These are phyloP conservation scores for Coemansia sp. DNA, from an alignment of 192 early-diverging fungal species.

Conservation along the genomic window DNA sequence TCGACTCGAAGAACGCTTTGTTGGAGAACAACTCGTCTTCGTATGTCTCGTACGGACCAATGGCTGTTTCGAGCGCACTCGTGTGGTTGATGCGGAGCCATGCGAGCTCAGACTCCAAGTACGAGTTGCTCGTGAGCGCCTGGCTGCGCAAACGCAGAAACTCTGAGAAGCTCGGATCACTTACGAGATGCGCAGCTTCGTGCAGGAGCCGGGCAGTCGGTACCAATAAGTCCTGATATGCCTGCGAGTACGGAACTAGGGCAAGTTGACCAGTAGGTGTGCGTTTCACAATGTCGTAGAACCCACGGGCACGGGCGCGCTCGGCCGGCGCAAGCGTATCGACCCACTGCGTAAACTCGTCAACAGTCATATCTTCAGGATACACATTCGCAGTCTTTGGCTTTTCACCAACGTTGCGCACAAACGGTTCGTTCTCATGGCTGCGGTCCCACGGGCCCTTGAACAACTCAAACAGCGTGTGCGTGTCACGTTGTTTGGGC, in stretches of 20 bases:
- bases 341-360: slow-evolving; percentile 63
- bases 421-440: slow-evolving; percentile 58
- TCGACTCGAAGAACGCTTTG: slow-evolving; percentile 70
- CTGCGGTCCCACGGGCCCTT: slow-evolving; percentile 68
- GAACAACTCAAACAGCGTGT: slow-evolving; percentile 62
- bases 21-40: slow-evolving; percentile 64
- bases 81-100: slow-evolving; percentile 68
- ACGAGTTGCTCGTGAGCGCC: slow-evolving; percentile 63
- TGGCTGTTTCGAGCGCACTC: slow-evolving; percentile 65
- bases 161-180: slow-evolving; percentile 55
- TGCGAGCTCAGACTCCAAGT: slow-evolving; percentile 65
- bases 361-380: slow-evolving; percentile 66
- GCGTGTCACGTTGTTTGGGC: slow-evolving; percentile 32
- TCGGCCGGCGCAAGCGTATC: slow-evolving; percentile 49
- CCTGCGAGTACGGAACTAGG: slow-evolving; percentile 57
- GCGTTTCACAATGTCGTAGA: slow-evolving; percentile 62
- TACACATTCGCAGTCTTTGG: slow-evolving; percentile 69
- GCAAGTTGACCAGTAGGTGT: background rate
- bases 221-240: slow-evolving; percentile 58
- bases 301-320: slow-evolving; percentile 59
- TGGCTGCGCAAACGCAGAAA: slow-evolving; percentile 62
- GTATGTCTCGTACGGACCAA: slow-evolving; percentile 75
- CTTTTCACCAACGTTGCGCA: slow-evolving; percentile 39
- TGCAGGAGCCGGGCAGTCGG: slow-evolving; percentile 58
- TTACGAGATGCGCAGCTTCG: slow-evolving; percentile 60